Conservation (phyloP, 495 filamentous ascomycete species). For the Talaromyces liani region DNA sequence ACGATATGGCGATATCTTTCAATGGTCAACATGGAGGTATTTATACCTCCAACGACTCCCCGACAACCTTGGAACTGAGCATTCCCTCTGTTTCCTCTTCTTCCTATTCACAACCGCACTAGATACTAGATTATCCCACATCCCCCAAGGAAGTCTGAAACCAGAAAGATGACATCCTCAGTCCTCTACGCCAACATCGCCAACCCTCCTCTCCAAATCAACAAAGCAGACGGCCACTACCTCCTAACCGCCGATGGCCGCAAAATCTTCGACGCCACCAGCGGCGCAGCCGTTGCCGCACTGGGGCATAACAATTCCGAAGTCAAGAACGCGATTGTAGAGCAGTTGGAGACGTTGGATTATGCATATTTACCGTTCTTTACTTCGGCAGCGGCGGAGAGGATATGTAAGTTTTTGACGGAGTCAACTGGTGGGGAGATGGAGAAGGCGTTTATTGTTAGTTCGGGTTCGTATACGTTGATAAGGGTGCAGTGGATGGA, state of each 20-base stretch:
- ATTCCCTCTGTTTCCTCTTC: neutral
- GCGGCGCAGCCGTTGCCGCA: slow-evolving; percentile 27
- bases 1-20: neutral
- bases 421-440: slow-evolving; percentile 34
- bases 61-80: neutral
- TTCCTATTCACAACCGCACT: neutral
- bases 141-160: neutral
- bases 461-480: slow-evolving; percentile 9
- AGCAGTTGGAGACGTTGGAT: slow-evolving; percentile 26
- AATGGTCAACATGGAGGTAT: neutral
- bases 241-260: slow-evolving; percentile 37
- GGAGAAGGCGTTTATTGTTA: slow-evolving; percentile 10
- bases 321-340: slow-evolving; percentile 20
- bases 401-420: slow-evolving; percentile 34
- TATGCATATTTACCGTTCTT: slow-evolving; percentile 37
- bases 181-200: neutral
- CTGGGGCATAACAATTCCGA: slow-evolving; percentile 39
- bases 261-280: slow-evolving; percentile 44
- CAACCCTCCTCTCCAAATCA: neutral
- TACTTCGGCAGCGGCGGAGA: slow-evolving; percentile 23
- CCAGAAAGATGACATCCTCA: neutral
- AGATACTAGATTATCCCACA: neutral
- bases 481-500: neutral
- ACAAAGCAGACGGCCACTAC: neutral
- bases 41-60: neutral